Conservation (phyloP, 2,329 filamentous ascomycete species). For the Aspergillus sergii region DNA sequence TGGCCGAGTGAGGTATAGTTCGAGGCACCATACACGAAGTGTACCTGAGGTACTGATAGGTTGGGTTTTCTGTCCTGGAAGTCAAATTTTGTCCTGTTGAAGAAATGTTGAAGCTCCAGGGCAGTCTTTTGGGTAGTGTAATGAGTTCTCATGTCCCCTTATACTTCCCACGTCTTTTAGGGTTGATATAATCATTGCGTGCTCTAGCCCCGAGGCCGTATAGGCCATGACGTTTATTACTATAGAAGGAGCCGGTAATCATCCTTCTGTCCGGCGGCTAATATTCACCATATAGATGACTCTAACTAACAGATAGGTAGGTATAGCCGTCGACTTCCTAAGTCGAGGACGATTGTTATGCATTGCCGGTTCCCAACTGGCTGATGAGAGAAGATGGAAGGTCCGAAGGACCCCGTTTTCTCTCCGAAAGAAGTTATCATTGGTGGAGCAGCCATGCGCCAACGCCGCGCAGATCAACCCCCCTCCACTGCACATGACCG, state of each 20-base stretch:
- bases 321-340: neutral
- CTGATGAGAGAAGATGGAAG: conserved; percentile 5
- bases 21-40: neutral
- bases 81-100: neutral
- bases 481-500: conserved; percentile 20
- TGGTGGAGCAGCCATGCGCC: conserved; percentile 18
- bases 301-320: neutral
- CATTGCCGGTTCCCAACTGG: neutral
- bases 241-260: neutral
- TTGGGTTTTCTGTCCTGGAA: neutral
- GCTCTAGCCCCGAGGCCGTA: neutral
- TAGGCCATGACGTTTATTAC: neutral
- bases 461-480: conserved; percentile 12
- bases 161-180: neutral
- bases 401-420: conserved; percentile 20
- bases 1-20: neutral
- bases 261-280: neutral
- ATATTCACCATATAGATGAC: neutral
- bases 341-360: neutral
- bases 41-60: conserved; percentile 1
- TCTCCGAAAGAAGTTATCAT: conserved; percentile 7
- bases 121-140: neutral
- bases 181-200: neutral
- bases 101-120: neutral
- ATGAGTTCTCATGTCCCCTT: neutral